Conservation (phyloP, 176 grass and related monocot species). For the maize (Zea mays) region Zm-B73-REFERENCE-NAM-5.0 NC_050097.1:12704501-12705000, state of each 20-base stretch:
- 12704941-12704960: constrained; percentile 24
- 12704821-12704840: background rate
- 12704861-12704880: constrained; percentile 26
- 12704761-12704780: background rate
- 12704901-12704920: constrained; percentile 47
- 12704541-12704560: background rate
- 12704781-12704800: constrained; percentile 38
- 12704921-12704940: constrained; percentile 33
- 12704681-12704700: background rate
- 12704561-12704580: background rate
- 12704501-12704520: background rate
- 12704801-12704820: constrained; percentile 28
- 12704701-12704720: constrained; percentile 11
- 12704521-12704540: constrained; percentile 12
- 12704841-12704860: constrained; percentile 22
- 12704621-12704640: no score
- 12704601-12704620: no score
- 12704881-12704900: constrained; percentile 42
- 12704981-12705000: background rate
- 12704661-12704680: constrained; percentile 11
- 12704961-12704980: background rate
- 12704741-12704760: background rate
- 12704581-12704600: background rate
- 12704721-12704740: constrained; percentile 14
- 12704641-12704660: no score